A percentile compares a stretch with the other conserved stretches of the same genome.
Evolutionary conservation across 345 rosid genomes (phyloP).

Genomic region (Populus deltoides): DNA sequence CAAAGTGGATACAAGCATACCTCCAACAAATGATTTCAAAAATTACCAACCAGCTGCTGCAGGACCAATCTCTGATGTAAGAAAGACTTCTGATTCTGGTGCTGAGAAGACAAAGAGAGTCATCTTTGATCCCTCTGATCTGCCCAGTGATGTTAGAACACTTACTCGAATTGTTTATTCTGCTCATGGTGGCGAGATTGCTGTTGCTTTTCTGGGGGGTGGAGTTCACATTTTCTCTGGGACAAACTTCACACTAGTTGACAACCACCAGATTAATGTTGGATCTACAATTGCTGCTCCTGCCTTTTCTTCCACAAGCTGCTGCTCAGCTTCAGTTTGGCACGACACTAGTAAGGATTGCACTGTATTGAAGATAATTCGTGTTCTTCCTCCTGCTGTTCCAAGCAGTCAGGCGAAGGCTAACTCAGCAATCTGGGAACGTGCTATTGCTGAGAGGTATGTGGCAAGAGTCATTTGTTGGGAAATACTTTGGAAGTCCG

Average conservation of each 20-base stretch:
- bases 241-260: conserved; percentile 82
- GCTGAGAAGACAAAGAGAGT: conserved; percentile 65
- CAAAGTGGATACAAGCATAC: conserved; percentile 92
- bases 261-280: conserved; percentile 92
- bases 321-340: conserved; percentile 99
- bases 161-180: conserved; percentile 94
- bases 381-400: conserved; percentile 95
- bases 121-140: conserved; percentile 92
- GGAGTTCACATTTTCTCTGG: conserved; percentile 99
- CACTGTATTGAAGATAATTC: conserved; percentile 81
- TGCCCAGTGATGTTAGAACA: conserved; percentile 93
- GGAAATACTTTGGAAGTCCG: background rate
- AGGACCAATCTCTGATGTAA: conserved; percentile 52
- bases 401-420: conserved; percentile 71
- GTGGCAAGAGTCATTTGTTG: background rate
- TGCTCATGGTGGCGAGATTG: conserved; percentile 99
- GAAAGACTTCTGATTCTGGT: conserved; percentile 49
- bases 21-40: conserved; percentile 80
- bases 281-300: conserved; percentile 97
- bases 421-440: conserved; percentile 86
- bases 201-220: conserved; percentile 90
- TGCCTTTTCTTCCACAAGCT: conserved; percentile 97
- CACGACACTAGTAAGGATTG: conserved; percentile 82
- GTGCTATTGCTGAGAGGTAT: conserved; percentile 99
- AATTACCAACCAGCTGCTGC: conserved; percentile 48